Evolutionary conservation across 2,329 filamentous ascomycete species (phyloP).

Genomic region (Didymella lethalis): DNA sequence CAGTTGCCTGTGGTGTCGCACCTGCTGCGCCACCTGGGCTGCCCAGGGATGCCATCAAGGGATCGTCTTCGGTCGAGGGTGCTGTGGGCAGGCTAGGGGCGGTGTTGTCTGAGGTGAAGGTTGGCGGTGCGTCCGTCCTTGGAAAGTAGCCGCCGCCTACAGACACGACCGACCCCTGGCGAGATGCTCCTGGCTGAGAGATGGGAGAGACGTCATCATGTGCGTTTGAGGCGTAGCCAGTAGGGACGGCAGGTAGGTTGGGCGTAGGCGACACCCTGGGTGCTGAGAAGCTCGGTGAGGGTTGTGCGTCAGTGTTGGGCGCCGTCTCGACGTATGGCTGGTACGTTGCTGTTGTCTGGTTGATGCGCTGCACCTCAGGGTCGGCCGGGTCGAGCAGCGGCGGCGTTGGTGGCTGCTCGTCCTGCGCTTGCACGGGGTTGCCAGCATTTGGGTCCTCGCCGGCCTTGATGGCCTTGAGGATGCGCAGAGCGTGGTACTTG

Average conservation of each 20-base stretch:
- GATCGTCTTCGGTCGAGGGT: constrained; percentile 41
- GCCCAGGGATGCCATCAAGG: constrained; percentile 25
- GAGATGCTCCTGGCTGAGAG: constrained; percentile 54
- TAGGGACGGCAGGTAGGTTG: constrained; percentile 40
- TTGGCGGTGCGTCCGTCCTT: constrained; percentile 55
- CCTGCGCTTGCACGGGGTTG: constrained; percentile 73
- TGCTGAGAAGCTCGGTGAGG: constrained; percentile 51
- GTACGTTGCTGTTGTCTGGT: constrained; percentile 39
- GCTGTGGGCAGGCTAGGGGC: constrained; percentile 49
- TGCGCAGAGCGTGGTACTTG: constrained; percentile 93
- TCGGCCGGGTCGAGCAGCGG: constrained; percentile 68
- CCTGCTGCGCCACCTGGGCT: constrained; percentile 1
- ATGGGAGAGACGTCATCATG: constrained; percentile 62
- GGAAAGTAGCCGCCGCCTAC: constrained; percentile 67
- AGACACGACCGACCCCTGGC: constrained; percentile 56
- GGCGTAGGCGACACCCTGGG: constrained; percentile 57
- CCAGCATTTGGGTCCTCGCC: constrained; percentile 91
- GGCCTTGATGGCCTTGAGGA: constrained; percentile 87
- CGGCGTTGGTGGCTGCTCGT: constrained; percentile 44
- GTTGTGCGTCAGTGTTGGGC: constrained; percentile 62
- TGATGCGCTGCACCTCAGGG: constrained; percentile 67
- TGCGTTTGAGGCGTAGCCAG: constrained; percentile 48
- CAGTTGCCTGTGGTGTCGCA: constrained; percentile 30
- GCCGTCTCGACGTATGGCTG: constrained; percentile 68
- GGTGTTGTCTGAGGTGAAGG: constrained; percentile 52